Percentiles rank a stretch among this genome's conserved stretches.
These are phyloP conservation scores for Trichoderma hamatum DNA, from an alignment of 2,329 filamentous ascomycete genomes.

Conservation along the genomic window DNA sequence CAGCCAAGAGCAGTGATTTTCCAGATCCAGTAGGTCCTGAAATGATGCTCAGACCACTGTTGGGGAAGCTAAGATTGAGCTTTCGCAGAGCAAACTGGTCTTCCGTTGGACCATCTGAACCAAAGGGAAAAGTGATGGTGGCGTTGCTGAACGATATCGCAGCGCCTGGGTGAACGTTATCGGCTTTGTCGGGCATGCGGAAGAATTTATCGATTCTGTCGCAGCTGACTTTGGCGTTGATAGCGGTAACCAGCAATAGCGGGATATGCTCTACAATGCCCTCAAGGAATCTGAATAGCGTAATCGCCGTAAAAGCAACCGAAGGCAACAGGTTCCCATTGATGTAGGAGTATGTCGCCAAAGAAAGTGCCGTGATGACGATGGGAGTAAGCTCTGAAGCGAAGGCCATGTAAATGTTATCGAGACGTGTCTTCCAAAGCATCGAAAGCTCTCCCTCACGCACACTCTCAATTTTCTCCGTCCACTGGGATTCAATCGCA, in stretches of 20 bases:
- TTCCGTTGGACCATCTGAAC: neutral
- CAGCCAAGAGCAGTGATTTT: constrained; percentile 23
- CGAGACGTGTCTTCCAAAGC: constrained; percentile 12
- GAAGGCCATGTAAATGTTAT: constrained; percentile 23
- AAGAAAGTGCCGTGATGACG: constrained; percentile 9
- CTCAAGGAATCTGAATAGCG: constrained; percentile 24
- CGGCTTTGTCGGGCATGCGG: constrained; percentile 8
- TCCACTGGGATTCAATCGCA: constrained; percentile 24
- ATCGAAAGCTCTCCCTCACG: constrained; percentile 19
- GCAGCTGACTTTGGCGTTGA: constrained; percentile 20
- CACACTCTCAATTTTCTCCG: constrained; percentile 17
- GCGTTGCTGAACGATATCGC: constrained; percentile 6
- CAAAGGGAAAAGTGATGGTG: neutral
- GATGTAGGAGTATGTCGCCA: constrained; percentile 20
- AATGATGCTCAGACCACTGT: constrained; percentile 19
- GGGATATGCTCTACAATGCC: constrained; percentile 13
- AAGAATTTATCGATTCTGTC: constrained; percentile 23
- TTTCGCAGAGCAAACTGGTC: constrained; percentile 20
- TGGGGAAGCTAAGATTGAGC: constrained; percentile 24
- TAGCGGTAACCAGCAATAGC: constrained; percentile 2
- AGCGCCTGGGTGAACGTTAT: constrained; percentile 2
- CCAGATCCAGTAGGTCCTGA: constrained; percentile 27
- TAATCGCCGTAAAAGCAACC: constrained; percentile 27
- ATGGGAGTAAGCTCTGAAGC: constrained; percentile 18
- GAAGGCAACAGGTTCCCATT: constrained; percentile 22